Percentiles rank a stretch among this genome's conserved stretches.
Conservation (phyloP, 1,284 basidiomycete genomes). For the Boletellus deceptivus region DNA sequence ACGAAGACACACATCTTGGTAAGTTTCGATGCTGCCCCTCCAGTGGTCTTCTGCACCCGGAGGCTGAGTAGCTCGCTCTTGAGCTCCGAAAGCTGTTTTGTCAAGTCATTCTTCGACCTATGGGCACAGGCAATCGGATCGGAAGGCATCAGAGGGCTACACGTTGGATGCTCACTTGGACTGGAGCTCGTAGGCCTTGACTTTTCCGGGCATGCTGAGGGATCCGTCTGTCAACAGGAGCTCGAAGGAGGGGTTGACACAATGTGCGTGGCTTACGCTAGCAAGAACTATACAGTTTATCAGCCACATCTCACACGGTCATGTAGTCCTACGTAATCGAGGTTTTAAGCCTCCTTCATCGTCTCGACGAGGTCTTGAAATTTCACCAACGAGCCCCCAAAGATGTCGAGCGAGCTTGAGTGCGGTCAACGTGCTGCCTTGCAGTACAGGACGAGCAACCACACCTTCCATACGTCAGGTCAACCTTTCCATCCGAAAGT, state of each 20-base stretch:
- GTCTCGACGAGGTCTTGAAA: constrained; percentile 63
- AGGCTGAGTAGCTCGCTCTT: constrained; percentile 93
- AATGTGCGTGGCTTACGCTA: constrained; percentile 27
- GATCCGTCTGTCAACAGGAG: constrained; percentile 28
- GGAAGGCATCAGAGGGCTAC: background rate
- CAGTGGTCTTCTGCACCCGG: constrained; percentile 98
- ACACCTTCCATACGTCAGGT: constrained; percentile 94
- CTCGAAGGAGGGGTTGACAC: constrained; percentile 2
- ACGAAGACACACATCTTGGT: constrained; percentile 85
- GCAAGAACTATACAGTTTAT: constrained; percentile 37
- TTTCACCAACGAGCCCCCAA: constrained; percentile 73
- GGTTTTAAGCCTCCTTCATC: background rate
- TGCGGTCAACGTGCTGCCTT: background rate
- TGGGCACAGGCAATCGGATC: constrained; percentile 2
- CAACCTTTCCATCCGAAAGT: constrained; percentile 84
- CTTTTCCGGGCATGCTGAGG: constrained; percentile 77
- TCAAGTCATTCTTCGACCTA: constrained; percentile 97
- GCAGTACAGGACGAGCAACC: constrained; percentile 13
- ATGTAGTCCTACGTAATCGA: too few relatives aligned
- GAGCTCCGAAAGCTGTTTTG: constrained; percentile 92
- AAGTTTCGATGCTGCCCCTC: constrained; percentile 94
- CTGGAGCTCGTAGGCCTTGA: constrained; percentile 98
- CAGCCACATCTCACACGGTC: constrained; percentile 35
- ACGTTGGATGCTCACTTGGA: constrained; percentile 72
- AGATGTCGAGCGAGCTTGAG: constrained; percentile 75